Conservation (phyloP, 768 basidiomycete species). For the Lactifluus hygrophoroides region DNA sequence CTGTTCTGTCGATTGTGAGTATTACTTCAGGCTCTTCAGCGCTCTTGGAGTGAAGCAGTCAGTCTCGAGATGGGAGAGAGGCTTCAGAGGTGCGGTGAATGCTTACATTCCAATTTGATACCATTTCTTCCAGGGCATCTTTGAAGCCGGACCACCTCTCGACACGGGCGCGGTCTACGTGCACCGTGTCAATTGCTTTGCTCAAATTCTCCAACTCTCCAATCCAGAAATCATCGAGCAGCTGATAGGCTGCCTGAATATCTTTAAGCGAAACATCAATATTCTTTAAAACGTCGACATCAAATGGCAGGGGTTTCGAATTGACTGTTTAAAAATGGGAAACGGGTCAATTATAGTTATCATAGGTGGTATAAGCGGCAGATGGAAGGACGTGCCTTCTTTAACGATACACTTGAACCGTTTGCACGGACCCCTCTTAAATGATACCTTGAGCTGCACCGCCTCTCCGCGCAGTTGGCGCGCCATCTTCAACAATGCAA, state of each 20-base stretch:
- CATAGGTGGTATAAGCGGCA: not conserved
- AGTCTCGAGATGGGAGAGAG: not conserved
- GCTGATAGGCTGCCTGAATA: not conserved
- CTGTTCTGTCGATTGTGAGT: not conserved
- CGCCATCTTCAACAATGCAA: not conserved
- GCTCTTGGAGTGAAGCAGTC: not conserved
- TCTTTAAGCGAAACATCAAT: not conserved
- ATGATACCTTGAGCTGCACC: not conserved
- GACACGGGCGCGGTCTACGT: not conserved
- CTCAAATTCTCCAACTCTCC: not conserved
- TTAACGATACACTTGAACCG: not conserved
- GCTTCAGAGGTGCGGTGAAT: no score
- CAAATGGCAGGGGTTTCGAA: not conserved
- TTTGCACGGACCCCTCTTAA: not conserved
- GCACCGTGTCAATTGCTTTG: not conserved
- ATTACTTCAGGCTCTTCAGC: no score
- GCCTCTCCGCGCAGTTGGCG: not conserved
- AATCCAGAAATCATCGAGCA: not conserved
- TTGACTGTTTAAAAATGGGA: not conserved
- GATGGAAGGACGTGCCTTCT: not conserved
- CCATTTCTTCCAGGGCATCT: not conserved
- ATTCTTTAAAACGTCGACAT: not conserved
- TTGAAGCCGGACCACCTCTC: not conserved
- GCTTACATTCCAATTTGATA: not conserved
- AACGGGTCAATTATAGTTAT: not conserved